These are phyloP conservation scores for Parascedosporium putredinis DNA, from an alignment of 2,329 filamentous ascomycete species.

Conservation along the genomic window DNA sequence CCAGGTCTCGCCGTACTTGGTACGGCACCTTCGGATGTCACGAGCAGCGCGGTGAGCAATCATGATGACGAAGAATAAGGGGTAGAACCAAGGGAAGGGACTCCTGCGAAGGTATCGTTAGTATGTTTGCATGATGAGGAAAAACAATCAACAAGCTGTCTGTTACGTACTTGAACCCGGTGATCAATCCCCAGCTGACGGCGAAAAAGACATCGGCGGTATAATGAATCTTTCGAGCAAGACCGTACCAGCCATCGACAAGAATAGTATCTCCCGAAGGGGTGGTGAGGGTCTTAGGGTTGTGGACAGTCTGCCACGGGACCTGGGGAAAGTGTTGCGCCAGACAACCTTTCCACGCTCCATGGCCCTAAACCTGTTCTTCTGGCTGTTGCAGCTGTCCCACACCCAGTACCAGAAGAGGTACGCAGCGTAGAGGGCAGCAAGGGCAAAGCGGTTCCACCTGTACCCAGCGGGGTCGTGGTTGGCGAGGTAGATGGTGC, in stretches of 20 bases:
- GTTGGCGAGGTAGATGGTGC: conserved; percentile 79
- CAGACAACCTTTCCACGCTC: conserved; percentile 61
- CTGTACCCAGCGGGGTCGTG: conserved; percentile 68
- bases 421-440: conserved; percentile 57
- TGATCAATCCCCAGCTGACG: conserved; percentile 39
- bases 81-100: conserved; percentile 87
- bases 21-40: conserved; percentile 67
- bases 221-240: conserved; percentile 54
- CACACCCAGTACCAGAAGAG: conserved; percentile 82
- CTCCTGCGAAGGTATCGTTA: conserved; percentile 30
- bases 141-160: not conserved
- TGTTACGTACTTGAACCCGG: conserved; percentile 31
- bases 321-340: conserved; percentile 77
- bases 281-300: conserved; percentile 68
- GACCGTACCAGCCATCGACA: conserved; percentile 75
- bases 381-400: conserved; percentile 87
- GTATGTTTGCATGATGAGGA: not conserved
- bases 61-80: conserved; percentile 72
- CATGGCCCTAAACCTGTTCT: conserved; percentile 79
- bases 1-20: conserved; percentile 78
- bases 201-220: conserved; percentile 39
- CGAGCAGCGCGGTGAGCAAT: conserved; percentile 68
- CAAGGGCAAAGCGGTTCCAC: conserved; percentile 62
- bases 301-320: conserved; percentile 75
- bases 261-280: conserved; percentile 66